Evolutionary conservation across 2,329 filamentous ascomycete genomes (phyloP).

Genomic region (Metarhizium robertsii): DNA sequence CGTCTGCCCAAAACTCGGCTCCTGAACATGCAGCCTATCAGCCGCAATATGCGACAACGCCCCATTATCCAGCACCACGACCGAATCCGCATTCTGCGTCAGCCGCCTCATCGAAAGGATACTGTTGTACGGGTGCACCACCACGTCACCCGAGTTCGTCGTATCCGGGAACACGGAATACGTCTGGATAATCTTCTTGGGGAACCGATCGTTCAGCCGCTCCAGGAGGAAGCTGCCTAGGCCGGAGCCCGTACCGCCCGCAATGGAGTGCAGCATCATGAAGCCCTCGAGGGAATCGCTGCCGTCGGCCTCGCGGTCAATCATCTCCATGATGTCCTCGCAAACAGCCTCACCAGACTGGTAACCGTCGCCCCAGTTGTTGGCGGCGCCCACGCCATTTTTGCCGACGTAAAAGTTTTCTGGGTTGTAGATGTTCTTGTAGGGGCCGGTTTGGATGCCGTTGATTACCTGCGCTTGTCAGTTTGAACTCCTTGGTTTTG

Average conservation of each 20-base stretch:
- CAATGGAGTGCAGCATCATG: conserved; percentile 98
- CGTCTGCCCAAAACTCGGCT: conserved; percentile 93
- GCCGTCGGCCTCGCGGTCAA: conserved; percentile 94
- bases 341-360: conserved; percentile 84
- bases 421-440: conserved; percentile 98
- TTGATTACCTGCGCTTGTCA: conserved; percentile 60
- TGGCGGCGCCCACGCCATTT: conserved; percentile 85
- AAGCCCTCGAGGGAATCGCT: conserved; percentile 98
- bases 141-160: conserved; percentile 76
- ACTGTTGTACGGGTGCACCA: conserved; percentile 98
- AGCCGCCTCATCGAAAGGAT: conserved; percentile 82
- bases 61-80: conserved; percentile 94
- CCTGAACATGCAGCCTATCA: conserved; percentile 87
- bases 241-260: conserved; percentile 93
- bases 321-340: conserved; percentile 99
- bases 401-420: conserved; percentile 98
- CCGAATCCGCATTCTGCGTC: conserved; percentile 93
- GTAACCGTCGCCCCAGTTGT: conserved; percentile 98
- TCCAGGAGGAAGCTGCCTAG: conserved; percentile 91
- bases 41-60: conserved; percentile 89
- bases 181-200: conserved; percentile 98
- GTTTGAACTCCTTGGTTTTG: neutral
- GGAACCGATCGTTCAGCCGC: conserved; percentile 91
- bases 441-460: conserved; percentile 82
- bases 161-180: conserved; percentile 98